These are phyloP conservation scores for Microstroma glucosiphilum DNA, from an alignment of 1,284 basidiomycete species.

Conservation along the genomic window DNA sequence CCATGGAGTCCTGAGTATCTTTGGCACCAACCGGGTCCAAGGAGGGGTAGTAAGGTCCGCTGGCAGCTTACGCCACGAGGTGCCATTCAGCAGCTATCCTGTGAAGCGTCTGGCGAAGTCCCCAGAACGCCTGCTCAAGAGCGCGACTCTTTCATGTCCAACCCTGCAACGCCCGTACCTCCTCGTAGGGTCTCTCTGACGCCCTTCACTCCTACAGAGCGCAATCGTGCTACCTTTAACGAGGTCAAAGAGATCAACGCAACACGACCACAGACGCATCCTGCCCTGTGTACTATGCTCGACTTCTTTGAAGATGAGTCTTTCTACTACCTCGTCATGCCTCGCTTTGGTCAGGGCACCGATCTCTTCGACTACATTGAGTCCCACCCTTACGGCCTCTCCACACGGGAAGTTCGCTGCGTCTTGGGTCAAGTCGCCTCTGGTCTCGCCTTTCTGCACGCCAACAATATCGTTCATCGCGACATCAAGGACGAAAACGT, in stretches of 20 bases:
- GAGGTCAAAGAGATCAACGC: neutral
- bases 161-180: neutral
- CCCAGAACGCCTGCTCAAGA: neutral
- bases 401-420: conserved; percentile 67
- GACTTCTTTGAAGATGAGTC: conserved; percentile 98
- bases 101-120: neutral
- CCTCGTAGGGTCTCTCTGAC: neutral
- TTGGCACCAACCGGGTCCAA: neutral
- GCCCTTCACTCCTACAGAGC: neutral
- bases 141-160: neutral
- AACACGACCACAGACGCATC: conserved; percentile 55
- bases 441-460: conserved; percentile 81
- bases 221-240: neutral
- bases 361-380: conserved; percentile 97
- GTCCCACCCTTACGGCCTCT: conserved; percentile 75
- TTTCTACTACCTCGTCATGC: conserved; percentile 80
- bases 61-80: no score
- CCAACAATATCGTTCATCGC: conserved; percentile 88
- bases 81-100: no score
- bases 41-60: no score
- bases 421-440: conserved; percentile 92
- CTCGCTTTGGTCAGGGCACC: conserved; percentile 51
- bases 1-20: conserved; percentile 20
- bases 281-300: conserved; percentile 83
- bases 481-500: conserved; percentile 99